phyloP scores from a whole-genome alignment of 2,329 filamentous ascomycete species.

The Didymella keratinophila region DNA sequence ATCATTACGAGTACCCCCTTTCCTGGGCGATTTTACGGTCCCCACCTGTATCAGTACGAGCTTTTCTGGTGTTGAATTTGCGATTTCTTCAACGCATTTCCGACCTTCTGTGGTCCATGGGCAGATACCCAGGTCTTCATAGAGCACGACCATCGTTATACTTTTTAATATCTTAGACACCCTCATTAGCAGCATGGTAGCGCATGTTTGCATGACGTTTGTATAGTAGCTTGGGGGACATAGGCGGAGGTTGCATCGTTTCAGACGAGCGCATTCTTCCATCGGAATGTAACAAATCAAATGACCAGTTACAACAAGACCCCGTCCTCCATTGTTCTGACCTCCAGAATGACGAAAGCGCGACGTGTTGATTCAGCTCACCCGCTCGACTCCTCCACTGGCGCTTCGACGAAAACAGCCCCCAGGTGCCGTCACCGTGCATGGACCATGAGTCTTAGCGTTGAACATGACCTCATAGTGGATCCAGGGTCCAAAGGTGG shows the following conservation, averaged over 20 bases:
- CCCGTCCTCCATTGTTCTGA: neutral
- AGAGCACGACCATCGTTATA: constrained; percentile 47
- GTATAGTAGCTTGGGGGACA: constrained; percentile 42
- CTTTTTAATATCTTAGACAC: constrained; percentile 48
- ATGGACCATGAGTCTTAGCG: neutral
- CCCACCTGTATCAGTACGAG: constrained; percentile 44
- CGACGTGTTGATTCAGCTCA: constrained; percentile 1
- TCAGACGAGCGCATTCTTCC: constrained; percentile 32
- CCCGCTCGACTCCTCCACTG: neutral
- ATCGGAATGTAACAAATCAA: constrained; percentile 20
- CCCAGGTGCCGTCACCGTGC: neutral
- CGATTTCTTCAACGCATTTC: constrained; percentile 18
- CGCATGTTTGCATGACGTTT: constrained; percentile 43
- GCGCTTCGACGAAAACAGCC: constrained; percentile 1
- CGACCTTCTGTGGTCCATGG: constrained; percentile 30
- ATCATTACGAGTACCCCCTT: constrained; percentile 37
- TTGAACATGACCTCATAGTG: neutral
- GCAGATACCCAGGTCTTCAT: constrained; percentile 30
- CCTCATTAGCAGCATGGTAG: constrained; percentile 40
- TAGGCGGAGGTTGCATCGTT: constrained; percentile 16
- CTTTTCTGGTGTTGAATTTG: constrained; percentile 17
- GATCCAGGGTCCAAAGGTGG: neutral
- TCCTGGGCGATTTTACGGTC: constrained; percentile 34
- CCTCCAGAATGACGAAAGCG: constrained; percentile 15
- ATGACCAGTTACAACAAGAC: constrained; percentile 22